phyloP scores from a whole-genome alignment of 2,329 filamentous ascomycete species.

The Fusarium chuoi region DNA sequence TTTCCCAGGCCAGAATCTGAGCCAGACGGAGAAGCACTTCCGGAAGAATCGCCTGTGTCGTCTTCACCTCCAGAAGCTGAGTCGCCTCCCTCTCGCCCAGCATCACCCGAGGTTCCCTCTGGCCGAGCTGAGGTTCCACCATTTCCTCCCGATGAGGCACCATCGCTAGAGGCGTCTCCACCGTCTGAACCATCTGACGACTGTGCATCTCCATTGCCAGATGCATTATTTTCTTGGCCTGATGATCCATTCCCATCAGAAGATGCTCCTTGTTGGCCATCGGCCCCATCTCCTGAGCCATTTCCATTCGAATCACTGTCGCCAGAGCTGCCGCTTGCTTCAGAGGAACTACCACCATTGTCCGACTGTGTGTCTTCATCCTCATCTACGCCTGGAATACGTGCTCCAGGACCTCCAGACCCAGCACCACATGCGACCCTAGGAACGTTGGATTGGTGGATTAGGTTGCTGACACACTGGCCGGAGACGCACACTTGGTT shows the following conservation, averaged over 20 bases:
- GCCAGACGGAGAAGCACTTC: not conserved
- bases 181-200: not conserved
- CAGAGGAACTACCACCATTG: not conserved
- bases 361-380: not conserved
- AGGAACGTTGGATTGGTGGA: not conserved
- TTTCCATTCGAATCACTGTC: not conserved
- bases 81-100: not conserved
- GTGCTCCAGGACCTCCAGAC: constrained; percentile 22
- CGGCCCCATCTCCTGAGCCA: not conserved
- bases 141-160: not conserved
- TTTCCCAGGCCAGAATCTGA: not conserved
- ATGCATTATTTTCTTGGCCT: not conserved
- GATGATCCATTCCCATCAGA: not conserved
- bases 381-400: not conserved
- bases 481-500: constrained; percentile 24
- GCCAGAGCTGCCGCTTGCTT: not conserved
- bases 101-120: not conserved
- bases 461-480: constrained; percentile 16
- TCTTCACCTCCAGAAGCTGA: not conserved
- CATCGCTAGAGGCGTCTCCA: not conserved
- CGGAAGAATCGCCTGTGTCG: not conserved
- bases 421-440: constrained; percentile 12
- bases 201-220: not conserved
- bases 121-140: not conserved
- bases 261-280: not conserved